Base-by-base conservation (phyloP, 371 early-diverging fungal species). In the Mucor plumbeus region DNA sequence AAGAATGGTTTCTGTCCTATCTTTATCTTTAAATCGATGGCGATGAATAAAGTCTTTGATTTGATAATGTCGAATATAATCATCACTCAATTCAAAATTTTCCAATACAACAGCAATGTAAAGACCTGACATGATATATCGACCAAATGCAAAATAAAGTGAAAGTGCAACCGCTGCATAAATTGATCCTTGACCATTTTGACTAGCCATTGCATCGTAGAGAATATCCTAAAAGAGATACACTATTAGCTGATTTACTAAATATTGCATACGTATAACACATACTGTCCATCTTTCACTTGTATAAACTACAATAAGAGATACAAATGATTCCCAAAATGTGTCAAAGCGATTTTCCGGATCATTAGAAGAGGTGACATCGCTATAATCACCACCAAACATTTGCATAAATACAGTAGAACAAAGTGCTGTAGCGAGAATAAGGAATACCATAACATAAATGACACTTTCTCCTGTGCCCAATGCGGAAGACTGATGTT, bases 81-180 rank as follows among this genome's bases (percentile, higher is more conserved):
- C 83, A 35, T 87, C 88, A 10, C 85, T 88, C 17, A 85, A 59
- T 59, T 88, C 88, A 69, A 90, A 90, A 62, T 87, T 86, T 54
- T 90, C 90, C 55, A 87, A 62, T 15, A 87, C 80, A 33, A 90
- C 84, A 17, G 90, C 90, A 74, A 90, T 82, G 63, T 88, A 90
- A 19, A 90, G 81, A 31, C 86, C 88, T 31, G 88, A 64, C 64
- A 90, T 82, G 14, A 90, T 75, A 61, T 87, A 88, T 65, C 87
- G 77, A 5, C 82, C 87, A 65, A 84, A 84, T 17, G 81, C 85
- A 70, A 85, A 86, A 57, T 83, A 88, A 3, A 83, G 44, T 10
- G 85, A 75, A 10, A 81, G 74, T 59, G 83, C 75, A 13, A 82
- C 61, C 5, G 77, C 84, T 3, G 82, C 87, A 61, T 86, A 85